Percentiles rank a stretch among this genome's conserved stretches.
phyloP scores from a whole-genome alignment of 306 rosid genomes.

The Ceratonia siliqua region DNA sequence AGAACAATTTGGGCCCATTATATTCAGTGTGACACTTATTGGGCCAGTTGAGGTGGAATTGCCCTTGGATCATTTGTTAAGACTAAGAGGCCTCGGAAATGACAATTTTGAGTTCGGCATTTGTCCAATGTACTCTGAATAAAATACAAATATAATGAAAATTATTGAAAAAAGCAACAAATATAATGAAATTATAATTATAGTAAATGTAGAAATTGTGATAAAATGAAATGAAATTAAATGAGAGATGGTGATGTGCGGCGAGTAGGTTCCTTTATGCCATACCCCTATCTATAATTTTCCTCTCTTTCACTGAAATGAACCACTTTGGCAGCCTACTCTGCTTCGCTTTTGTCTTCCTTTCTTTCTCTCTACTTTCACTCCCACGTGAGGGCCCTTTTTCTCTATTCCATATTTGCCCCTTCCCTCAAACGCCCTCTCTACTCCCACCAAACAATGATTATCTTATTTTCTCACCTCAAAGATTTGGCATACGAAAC shows the following conservation, averaged over 20 bases:
- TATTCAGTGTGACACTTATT: too few species aligned
- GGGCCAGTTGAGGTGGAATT: too few species aligned
- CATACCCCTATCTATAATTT: constrained; percentile 20
- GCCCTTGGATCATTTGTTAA: too few species aligned
- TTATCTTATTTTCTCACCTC: too few species aligned
- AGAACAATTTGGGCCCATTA: too few species aligned
- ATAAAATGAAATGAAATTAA: background rate
- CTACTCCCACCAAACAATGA: background rate
- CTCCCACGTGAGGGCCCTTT: constrained; percentile 27
- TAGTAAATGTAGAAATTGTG: background rate
- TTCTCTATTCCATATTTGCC: background rate
- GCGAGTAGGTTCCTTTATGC: constrained; percentile 36
- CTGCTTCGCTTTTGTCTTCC: constrained; percentile 42
- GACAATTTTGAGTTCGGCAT: too few species aligned
- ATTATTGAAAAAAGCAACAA: too few species aligned
- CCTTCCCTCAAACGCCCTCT: background rate
- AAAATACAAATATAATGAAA: too few species aligned
- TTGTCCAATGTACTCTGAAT: too few species aligned
- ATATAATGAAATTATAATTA: too few species aligned
- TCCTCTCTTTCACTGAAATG: constrained; percentile 44
- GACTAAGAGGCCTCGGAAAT: too few species aligned
- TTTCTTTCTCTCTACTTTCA: constrained; percentile 18
- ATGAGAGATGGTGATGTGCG: constrained; percentile 32
- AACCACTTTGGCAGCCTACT: constrained; percentile 23
- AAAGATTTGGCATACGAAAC: too few species aligned